Base-by-base conservation (phyloP, 192 early-diverging fungal genomes). In the Phlyctochytrium planicorne region DNA sequence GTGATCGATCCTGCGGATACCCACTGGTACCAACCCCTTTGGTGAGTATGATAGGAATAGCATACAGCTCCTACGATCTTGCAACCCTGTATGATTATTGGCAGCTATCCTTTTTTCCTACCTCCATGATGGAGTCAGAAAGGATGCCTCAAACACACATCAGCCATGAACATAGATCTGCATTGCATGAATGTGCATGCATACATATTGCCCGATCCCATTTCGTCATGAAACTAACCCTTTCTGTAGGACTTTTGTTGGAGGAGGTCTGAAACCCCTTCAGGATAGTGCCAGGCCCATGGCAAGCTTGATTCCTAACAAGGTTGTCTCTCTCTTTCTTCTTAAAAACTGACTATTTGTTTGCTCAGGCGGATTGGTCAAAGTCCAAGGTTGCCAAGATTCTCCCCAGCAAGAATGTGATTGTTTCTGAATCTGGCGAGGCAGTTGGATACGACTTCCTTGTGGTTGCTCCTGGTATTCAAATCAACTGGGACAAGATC, bases 241-340 rank as follows among this genome's bases (percentile, higher is more conserved):
- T 47, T 6, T 14, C 20, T 6, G 20, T 47, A 47, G 40, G 40
- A 94, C 93, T 16, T 91, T 92, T 87, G 93, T 94, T 40, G 93
- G 93, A 36, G 89, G 79, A 59, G 93, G 93, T 23, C 73, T 94
- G 62, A 94, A 94, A 83, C 60, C 87, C 33, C 85, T 94, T 57
- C 70, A 62, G 1, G 89, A 91, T 52, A 87, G 90, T 20, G 70
- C 75, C 60, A 81, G 82, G 67, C 85, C 91, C 14, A 91, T 84
- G 70, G 77, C 71, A 37, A 82, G 85, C 3, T 79, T 94, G 12
- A 84, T 94, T 62, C 86, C 92, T n/a, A 32, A 56, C 3, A 47
- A 47, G 40, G 40, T 35, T 4, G 16, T 34, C 64, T 50, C 12
- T 31, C 10, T 12, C 32, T 63, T 16, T 4, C 24, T 17, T 2